Percentiles rank a stretch among this genome's conserved stretches.
phyloP scores from a whole-genome alignment of 345 rosid species.

The Sisymbrium irio region DNA sequence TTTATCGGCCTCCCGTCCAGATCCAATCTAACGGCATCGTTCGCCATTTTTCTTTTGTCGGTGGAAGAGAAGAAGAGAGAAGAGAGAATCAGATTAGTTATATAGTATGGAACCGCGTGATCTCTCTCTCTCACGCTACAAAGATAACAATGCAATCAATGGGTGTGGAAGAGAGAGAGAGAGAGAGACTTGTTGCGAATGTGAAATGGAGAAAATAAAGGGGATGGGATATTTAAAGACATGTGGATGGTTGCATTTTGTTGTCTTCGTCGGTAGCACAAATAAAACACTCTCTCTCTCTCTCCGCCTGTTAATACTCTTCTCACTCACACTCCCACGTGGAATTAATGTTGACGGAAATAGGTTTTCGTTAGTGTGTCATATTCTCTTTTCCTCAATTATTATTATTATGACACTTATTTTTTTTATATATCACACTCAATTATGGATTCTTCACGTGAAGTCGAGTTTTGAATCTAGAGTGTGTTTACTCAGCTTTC shows the following conservation, averaged over 20 bases:
- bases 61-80: not conserved
- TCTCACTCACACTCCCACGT: conserved; percentile 12
- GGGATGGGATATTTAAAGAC: conserved; percentile 30
- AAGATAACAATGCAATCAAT: conserved; percentile 18
- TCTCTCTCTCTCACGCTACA: conserved; percentile 7
- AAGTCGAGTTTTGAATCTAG: not conserved
- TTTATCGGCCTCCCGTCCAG: conserved; percentile 84
- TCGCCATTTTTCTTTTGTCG: conserved; percentile 37
- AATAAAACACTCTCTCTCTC: not conserved
- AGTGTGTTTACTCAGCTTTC: not conserved
- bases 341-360: not conserved
- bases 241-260: not conserved
- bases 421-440: not conserved
- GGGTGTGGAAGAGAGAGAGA: not conserved
- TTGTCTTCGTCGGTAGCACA: not conserved
- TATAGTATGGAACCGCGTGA: conserved; percentile 11
- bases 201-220: not conserved
- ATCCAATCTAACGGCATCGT: conserved; percentile 54
- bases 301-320: not conserved
- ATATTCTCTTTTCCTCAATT: conserved; percentile 2
- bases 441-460: conserved; percentile 11
- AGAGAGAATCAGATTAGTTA: not conserved
- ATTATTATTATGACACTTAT: not conserved
- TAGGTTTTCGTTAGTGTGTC: not conserved
- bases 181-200: conserved; percentile 9